Base-by-base conservation (phyloP, 129 eudicot genomes). In the Chrysanthemum makinoi region DNA sequence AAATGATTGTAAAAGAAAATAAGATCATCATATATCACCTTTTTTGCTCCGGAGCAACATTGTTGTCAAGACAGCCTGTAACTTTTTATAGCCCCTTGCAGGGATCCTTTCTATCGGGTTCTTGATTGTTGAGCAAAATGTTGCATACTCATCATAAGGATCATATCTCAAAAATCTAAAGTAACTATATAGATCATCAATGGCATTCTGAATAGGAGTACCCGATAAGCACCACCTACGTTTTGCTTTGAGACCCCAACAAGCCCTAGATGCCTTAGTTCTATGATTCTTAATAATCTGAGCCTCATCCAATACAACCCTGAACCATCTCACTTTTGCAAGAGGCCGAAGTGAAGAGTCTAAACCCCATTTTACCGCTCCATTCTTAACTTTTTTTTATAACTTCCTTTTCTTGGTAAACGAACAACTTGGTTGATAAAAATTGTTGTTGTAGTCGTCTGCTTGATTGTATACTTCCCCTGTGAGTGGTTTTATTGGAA, bases 221-320 rank as follows among this genome's bases (percentile, higher is more conserved):
- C 99, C 99, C 0, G 99, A 95, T 49, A 95, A 84, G 77, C 99
- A 95, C 99, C 99, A 95, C 65, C 99, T 85, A 18, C 99, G 91
- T 75, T 95, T 95, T 54, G 99, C 99, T 51, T 90, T 88, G 19
- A 95, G 96, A 63, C 97, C 99, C 97, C 99, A 95, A 80, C 99
- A 95, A 70, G 99, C 99, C 81, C 95, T 82, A 73, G 99, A 97
- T 22, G 83, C 95, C 80, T 86, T 97, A 50, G 99, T 95, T 76
- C 85, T 70, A 43, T 87, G 82, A 83, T 95, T 95, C 82, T 95
- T 95, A 19, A 95, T 95, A 81, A 94, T 90, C 72, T 95, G 99
- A 52, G 99, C 99, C 82, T 95, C 99, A 78, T 95, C 99, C 47
- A 95, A 72, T 57, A 95, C 97, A 47, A 95, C 95, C 83, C 99